Evolutionary conservation across 805 yeast genomes (phyloP), one percentile per base, ranked within the genome.

Genomic region (Hanseniaspora jakobsenii): DNA sequence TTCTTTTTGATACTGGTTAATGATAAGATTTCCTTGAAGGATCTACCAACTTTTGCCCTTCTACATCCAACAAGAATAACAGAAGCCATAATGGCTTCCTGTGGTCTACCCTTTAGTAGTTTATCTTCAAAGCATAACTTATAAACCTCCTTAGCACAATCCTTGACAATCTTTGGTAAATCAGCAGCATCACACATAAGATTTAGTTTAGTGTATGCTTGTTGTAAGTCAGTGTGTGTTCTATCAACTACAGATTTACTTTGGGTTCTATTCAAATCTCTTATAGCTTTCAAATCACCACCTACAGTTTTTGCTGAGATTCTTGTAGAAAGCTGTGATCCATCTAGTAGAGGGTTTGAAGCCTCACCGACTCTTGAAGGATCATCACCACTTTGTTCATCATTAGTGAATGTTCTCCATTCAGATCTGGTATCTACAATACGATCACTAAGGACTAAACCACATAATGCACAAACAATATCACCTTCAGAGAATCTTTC

Each of bases 321-420:
- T 69, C 87, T 78, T 4, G 98, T 89, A 13, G 93, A 84, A 46
- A 89, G 75, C 61, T 87, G 93, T 54, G 82, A 89, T 17, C 93
- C 81, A 57, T 87, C 96, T 53, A 91, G 70, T 44, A 87, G 66
- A 8, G 96, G 95, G 59, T 87, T 87, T 14, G 86, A 78, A 4
- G 96, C 96, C 59, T 87, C 96, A 62, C 98, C 98, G 51, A 89
- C 98, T 82, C 98, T 97, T 52, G 91, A 79, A 4, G 98, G 98
- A 61, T 89, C 98, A 62, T 86, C 96, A 55, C 94, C 94, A 54
- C 89, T 91, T 61, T 89, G 97, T 62, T 89, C 98, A 61, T 89
- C 98, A 59, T 91, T 91, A 48, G 93, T 80, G 61, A 89, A 89
- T 2, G 98, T 91, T 68, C 98, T 82, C 98, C 98, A 89, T 68